Conservation (phyloP, 176 grass and related monocot genomes). For the Elaeis guineensis region DNA sequence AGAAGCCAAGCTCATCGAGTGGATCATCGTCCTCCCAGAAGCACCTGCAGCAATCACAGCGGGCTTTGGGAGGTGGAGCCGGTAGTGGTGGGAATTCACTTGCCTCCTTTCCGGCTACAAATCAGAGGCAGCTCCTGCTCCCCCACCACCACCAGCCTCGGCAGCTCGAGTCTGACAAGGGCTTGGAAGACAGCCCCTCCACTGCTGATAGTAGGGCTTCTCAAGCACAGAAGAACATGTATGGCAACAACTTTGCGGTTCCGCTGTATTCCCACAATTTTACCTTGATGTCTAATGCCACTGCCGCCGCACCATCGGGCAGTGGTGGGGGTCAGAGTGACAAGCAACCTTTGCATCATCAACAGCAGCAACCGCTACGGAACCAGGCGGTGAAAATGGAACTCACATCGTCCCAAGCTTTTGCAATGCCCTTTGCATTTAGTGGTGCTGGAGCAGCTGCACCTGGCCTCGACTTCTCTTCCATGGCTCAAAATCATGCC, state of each 20-base stretch:
- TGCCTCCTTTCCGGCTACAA: constrained; percentile 30
- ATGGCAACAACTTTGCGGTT: constrained; percentile 48
- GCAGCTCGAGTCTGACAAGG: constrained; percentile 45
- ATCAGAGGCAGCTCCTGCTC: constrained; percentile 27
- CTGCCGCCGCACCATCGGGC: constrained; percentile 14
- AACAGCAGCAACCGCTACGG: constrained; percentile 23
- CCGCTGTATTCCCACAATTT: constrained; percentile 61
- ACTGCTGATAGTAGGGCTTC: constrained; percentile 41
- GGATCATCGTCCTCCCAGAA: constrained; percentile 54
- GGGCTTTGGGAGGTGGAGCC: constrained; percentile 31
- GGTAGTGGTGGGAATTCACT: constrained; percentile 32
- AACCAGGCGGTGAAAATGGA: constrained; percentile 60
- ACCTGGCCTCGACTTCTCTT: constrained; percentile 70
- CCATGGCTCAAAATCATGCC: constrained; percentile 58
- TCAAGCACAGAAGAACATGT: constrained; percentile 47
- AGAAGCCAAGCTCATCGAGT: constrained; percentile 42
- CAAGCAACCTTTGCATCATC: constrained; percentile 50
- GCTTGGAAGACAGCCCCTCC: constrained; percentile 28
- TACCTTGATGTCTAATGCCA: constrained; percentile 41
- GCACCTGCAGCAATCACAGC: constrained; percentile 50
- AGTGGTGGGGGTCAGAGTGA: constrained; percentile 42
- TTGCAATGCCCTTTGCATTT: constrained; percentile 73
- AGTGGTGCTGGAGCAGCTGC: constrained; percentile 39
- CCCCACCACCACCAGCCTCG: constrained; percentile 17
- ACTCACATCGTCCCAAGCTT: constrained; percentile 64